Percentiles rank a stretch among this genome's conserved stretches.
Conservation (phyloP, 192 early-diverging fungal species). For the Podila epicladia region DNA sequence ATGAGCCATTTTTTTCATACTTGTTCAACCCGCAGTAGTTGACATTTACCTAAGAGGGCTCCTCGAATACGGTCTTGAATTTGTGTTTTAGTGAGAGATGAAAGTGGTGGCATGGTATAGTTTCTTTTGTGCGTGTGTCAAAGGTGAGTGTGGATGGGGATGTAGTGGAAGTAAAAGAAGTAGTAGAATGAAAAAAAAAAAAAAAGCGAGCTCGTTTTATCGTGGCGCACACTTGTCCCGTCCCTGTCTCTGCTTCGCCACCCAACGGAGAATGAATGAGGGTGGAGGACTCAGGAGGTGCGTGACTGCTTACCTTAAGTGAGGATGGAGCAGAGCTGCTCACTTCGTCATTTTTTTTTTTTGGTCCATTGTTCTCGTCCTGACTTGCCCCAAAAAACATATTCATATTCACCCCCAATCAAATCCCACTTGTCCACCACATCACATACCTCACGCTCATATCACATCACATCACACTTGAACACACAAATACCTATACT, state of each 20-base stretch:
- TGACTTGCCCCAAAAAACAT: no score
- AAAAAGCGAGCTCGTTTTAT: not conserved
- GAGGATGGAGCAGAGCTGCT: no score
- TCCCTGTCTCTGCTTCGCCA: not conserved
- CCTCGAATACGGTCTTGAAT: slow-evolving; percentile 32
- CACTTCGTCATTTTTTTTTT: no score
- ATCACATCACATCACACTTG: no score
- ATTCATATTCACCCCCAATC: no score
- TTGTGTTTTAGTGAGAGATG: slow-evolving; percentile 11
- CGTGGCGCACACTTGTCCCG: not conserved
- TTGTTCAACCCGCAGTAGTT: not conserved
- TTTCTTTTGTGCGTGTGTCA: not conserved
- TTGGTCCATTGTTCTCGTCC: no score
- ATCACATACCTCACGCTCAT: no score
- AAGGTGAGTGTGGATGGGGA: not conserved
- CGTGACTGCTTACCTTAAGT: no score
- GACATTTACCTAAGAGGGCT: slow-evolving; percentile 17
- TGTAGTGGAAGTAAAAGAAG: not conserved
- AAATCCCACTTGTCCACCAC: no score
- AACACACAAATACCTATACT: not conserved
- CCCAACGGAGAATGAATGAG: no score
- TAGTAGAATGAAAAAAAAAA: not conserved
- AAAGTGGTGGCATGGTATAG: slow-evolving; percentile 4
- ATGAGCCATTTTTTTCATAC: no score
- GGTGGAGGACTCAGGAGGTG: no score